These are phyloP conservation scores for Galeopsis tetrahit DNA, from an alignment of 257 asterid species.

Conservation along the genomic window DNA sequence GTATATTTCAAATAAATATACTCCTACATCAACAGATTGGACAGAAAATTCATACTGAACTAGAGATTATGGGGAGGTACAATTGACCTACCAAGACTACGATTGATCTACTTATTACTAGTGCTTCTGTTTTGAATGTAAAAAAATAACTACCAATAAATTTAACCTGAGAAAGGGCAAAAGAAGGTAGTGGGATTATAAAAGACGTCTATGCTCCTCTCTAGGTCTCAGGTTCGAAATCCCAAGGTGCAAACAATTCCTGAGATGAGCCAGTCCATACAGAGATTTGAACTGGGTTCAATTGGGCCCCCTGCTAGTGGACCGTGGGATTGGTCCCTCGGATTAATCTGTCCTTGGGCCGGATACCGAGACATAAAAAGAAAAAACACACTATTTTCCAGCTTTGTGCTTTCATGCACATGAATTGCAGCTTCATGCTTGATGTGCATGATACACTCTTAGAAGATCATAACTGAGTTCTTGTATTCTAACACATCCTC, in stretches of 20 bases:
- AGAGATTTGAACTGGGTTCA: no score
- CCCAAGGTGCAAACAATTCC: no score
- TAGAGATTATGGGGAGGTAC: not conserved
- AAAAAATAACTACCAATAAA: not conserved
- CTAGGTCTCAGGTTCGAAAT: no score
- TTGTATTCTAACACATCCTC: not conserved
- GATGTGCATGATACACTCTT: not conserved
- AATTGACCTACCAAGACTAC: not conserved
- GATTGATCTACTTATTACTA: not conserved
- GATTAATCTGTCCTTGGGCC: no score
- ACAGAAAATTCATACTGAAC: not conserved
- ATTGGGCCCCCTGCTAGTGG: no score
- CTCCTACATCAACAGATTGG: not conserved
- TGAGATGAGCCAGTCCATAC: no score
- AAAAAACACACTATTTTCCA: not conserved
- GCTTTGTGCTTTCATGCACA: not conserved
- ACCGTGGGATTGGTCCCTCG: no score
- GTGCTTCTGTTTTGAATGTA: constrained; percentile 1
- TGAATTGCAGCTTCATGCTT: not conserved
- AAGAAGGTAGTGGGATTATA: not conserved
- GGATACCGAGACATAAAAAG: no score
- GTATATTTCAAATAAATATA: not conserved
- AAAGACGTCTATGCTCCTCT: no score
- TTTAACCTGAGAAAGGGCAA: not conserved
- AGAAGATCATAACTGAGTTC: not conserved